Base-by-base conservation (phyloP, 2,329 filamentous ascomycete genomes). In the Sporothrix luriei region DNA sequence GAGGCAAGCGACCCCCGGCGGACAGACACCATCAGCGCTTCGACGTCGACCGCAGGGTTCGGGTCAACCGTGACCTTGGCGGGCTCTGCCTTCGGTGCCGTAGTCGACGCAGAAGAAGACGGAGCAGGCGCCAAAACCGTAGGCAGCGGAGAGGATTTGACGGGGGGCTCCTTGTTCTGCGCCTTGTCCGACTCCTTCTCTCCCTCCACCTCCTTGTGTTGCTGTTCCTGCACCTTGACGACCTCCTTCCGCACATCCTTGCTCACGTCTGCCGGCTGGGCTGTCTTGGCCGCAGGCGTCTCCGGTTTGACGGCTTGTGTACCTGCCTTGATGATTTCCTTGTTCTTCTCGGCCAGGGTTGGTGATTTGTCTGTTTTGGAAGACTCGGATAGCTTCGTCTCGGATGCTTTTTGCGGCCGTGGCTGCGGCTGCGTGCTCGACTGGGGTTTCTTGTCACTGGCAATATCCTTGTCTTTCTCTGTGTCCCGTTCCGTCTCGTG, bases 1-100 rank as follows among this genome's bases (percentile, higher is more conserved):
- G 69, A 57, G 2, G 24, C 46, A 0, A 51, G 49, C 11, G 54
- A n/a, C 1, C 61, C 70, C 5, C 68, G 62, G 13, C 70, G 73
- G 0, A 73, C 24, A 3, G 73, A 73, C 13, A 73, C 57, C 66
- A 70, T 62, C 21, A 71, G 38, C 0, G 69, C 70, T 0, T 70
- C 33, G 0, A 71, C 65, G 4, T 67, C 54, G 16, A 69, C 52
- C 0, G 68, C 62, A 3, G 46, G 52, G 33, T 46, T 66, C 46
- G 21, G 16, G n/a, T 66, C 51, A 24, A 29, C 24, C 3, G 19
- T 24, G 10, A 11, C 51, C 52, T 69, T 62, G n/a, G 29, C n/a
- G 11, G 67, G 29, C 2, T 66, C 51, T 5, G 48, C 19, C 51
- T 40, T 65, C 24, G 68, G 40, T 10, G 46, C 40, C 33, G 55